Evolutionary conservation across 1,139 yeast species (phyloP), one percentile per base, ranked within the genome.

Genomic region (Hansenula sp.): DNA sequence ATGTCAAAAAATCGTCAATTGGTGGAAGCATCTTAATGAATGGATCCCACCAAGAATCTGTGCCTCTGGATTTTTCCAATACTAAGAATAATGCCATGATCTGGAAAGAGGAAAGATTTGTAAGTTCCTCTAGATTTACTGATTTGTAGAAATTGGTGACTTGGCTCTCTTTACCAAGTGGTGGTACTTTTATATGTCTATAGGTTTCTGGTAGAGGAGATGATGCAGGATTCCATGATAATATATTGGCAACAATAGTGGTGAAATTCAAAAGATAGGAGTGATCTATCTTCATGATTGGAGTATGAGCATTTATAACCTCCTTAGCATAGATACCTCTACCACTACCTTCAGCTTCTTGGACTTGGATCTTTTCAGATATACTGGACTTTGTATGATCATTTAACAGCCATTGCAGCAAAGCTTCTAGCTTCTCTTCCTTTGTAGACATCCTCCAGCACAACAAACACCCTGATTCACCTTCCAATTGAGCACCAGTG

Each of bases 41-140:
- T 0, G 87, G 88, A 37, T 61, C 53, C 90, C 90, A 83, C 54
- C 70, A 80, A 1, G 87, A 79, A 4, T 47, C 40, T 1, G 7
- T 16, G 13, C 37, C 48, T 46, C 57, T 39, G 38, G 43, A 30
- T 7, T 25, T 24, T 37, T 51, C 50, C 31, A 46, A 22, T 27
- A 43, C 29, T 25, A 50, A 6, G 39, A 36, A 43, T 49, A 51
- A 38, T 36, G 59, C 1, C 12, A 40, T 22, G 25, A 45, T 41
- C 51, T 65, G 70, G 44, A 65, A 64, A 1, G 69, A 64, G 0
- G 58, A 48, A 27, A 65, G 32, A 5, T 42, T 32, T 17, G 52
- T 36, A n/a, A 64, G 40, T 14, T 43, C 48, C 1, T 52, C 48
- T 5, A 41, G 40, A 21, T 46, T 42, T 27, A 57, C 48, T 35